phyloP scores from a whole-genome alignment of 306 rosid genomes.

The Sechiopsis laciniata region DNA sequence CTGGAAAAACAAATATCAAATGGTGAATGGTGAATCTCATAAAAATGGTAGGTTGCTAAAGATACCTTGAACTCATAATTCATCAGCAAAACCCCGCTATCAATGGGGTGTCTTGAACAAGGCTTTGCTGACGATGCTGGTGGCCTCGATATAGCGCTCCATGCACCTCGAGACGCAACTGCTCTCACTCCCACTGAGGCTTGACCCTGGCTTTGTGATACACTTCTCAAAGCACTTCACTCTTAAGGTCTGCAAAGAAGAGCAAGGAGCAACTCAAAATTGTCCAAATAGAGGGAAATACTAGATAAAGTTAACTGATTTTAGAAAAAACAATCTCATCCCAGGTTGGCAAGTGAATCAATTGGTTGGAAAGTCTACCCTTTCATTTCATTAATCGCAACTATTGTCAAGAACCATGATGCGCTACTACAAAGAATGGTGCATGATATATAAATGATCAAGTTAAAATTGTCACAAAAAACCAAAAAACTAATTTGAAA shows the following conservation, averaged over 20 bases:
- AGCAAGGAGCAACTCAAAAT: slow-evolving; percentile 11
- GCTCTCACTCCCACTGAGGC: slow-evolving; percentile 75
- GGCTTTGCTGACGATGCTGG: slow-evolving; percentile 73
- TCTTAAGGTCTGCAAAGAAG: slow-evolving; percentile 60
- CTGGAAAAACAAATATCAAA: neutral
- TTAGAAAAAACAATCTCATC: too few relatives aligned
- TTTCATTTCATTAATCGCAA: neutral
- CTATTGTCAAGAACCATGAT: neutral
- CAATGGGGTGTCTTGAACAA: slow-evolving; percentile 49
- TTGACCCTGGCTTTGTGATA: slow-evolving; percentile 83
- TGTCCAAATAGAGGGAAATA: neutral
- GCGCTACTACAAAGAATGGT: neutral
- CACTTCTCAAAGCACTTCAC: slow-evolving; percentile 91
- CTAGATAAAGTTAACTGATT: too few relatives aligned
- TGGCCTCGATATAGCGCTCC: slow-evolving; percentile 97
- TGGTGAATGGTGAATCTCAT: too few relatives aligned
- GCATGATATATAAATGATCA: too few relatives aligned
- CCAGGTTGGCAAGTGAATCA: too few relatives aligned
- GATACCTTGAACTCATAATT: neutral
- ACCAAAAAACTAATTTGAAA: neutral
- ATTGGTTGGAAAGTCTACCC: neutral
- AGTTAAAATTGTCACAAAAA: too few relatives aligned
- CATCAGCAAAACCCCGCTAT: slow-evolving; percentile 17
- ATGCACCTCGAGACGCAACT: slow-evolving; percentile 89
- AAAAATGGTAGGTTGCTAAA: neutral